Percentiles rank a stretch among this genome's conserved stretches.
phyloP scores from a whole-genome alignment of 495 filamentous ascomycete genomes.

The Articulospora tetracladia region DNA sequence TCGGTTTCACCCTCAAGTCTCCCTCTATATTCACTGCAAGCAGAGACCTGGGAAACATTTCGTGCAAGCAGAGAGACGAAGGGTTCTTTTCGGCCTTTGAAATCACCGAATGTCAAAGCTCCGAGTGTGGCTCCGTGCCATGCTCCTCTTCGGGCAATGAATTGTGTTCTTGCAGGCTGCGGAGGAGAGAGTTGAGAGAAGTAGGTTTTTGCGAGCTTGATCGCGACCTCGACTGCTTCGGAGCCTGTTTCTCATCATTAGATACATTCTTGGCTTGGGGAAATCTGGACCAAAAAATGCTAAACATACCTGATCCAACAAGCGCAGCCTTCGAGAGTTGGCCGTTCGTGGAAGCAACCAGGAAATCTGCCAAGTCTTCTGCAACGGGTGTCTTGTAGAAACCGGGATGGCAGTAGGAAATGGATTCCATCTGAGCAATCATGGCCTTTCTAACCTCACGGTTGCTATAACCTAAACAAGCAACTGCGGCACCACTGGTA shows the following conservation, averaged over 20 bases:
- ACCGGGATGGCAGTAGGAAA: constrained; percentile 36
- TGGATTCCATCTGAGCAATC: constrained; percentile 31
- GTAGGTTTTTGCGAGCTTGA: constrained; percentile 60
- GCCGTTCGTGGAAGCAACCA: constrained; percentile 38
- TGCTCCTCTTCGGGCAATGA: not conserved
- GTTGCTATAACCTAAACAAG: constrained; percentile 44
- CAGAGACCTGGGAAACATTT: constrained; percentile 58
- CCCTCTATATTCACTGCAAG: constrained; percentile 60
- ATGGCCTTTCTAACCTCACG: constrained; percentile 32
- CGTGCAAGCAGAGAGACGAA: constrained; percentile 59
- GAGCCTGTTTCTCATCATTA: no score
- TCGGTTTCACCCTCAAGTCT: constrained; percentile 40
- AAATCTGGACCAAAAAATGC: no score
- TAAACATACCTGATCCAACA: constrained; percentile 59
- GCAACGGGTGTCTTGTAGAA: constrained; percentile 35
- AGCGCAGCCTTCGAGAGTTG: constrained; percentile 40
- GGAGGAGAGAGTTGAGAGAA: constrained; percentile 37
- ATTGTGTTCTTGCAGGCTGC: not conserved
- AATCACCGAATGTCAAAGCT: not conserved
- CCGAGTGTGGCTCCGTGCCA: constrained; percentile 6
- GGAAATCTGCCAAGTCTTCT: constrained; percentile 31
- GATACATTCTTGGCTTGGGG: no score
- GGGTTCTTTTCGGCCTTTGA: no score
- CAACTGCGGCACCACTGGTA: constrained; percentile 47
- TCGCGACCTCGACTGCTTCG: constrained; percentile 59